Conservation (phyloP, 2,329 filamentous ascomycete species). For the Ophiocordyceps camponoti-leonardi region DNA sequence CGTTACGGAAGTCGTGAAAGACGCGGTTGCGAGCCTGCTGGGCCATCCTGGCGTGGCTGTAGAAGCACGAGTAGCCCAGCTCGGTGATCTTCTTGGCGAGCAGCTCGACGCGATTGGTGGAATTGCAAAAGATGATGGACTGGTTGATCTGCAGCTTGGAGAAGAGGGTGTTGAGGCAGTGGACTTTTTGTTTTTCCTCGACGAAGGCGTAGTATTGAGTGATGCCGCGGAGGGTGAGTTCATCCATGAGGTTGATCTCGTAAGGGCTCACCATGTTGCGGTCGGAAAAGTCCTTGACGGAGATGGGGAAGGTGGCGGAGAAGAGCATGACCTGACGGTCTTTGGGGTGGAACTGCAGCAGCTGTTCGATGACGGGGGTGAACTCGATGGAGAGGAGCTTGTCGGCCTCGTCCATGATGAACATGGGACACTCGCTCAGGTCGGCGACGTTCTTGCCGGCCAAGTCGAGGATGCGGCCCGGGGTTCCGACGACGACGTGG, state of each 20-base stretch:
- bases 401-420: slow-evolving; percentile 99
- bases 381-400: slow-evolving; percentile 95
- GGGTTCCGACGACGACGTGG: slow-evolving; percentile 94
- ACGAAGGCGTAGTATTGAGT: slow-evolving; percentile 99
- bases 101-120: slow-evolving; percentile 92
- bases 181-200: slow-evolving; percentile 97
- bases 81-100: slow-evolving; percentile 99
- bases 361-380: slow-evolving; percentile 90
- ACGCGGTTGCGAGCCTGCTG: slow-evolving; percentile 95
- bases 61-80: slow-evolving; percentile 97
- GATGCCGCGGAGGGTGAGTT: slow-evolving; percentile 92
- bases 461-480: slow-evolving; percentile 87
- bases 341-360: slow-evolving; percentile 88
- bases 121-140: slow-evolving; percentile 99
- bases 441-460: slow-evolving; percentile 95
- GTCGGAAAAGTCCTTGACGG: slow-evolving; percentile 95
- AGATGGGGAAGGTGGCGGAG: slow-evolving; percentile 91
- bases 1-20: slow-evolving; percentile 98
- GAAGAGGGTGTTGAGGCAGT: slow-evolving; percentile 96
- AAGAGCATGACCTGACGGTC: slow-evolving; percentile 99
- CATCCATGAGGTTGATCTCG: slow-evolving; percentile 99
- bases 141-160: slow-evolving; percentile 99
- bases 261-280: slow-evolving; percentile 95
- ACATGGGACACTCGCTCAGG: slow-evolving; percentile 88
- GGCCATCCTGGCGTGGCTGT: slow-evolving; percentile 96